phyloP scores from a whole-genome alignment of 202 grass and related monocot genomes.

The Panicum hallii region DNA sequence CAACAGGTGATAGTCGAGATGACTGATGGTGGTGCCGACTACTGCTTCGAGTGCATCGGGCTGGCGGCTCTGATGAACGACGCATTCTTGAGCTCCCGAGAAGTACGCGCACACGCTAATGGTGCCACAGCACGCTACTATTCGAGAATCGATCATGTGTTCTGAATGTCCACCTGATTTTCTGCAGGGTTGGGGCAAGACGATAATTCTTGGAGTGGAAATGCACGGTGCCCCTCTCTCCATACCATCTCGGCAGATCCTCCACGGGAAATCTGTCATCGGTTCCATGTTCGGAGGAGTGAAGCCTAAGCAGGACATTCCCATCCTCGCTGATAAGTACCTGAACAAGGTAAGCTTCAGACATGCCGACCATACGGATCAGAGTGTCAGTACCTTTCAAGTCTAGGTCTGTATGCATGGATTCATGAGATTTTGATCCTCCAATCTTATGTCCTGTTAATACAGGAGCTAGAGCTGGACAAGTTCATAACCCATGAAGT shows the following conservation, averaged over 20 bases:
- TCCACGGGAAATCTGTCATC: constrained; percentile 65
- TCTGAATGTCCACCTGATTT: background rate
- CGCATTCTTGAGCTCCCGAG: constrained; percentile 67
- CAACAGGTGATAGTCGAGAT: constrained; percentile 64
- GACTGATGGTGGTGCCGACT: constrained; percentile 73
- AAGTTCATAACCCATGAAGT: constrained; percentile 91
- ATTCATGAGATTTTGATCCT: background rate
- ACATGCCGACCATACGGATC: background rate
- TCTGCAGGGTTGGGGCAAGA: constrained; percentile 89
- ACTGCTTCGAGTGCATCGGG: constrained; percentile 88
- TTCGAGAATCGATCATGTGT: background rate
- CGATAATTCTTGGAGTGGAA: constrained; percentile 83
- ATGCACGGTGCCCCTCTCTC: constrained; percentile 67
- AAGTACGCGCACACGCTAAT: constrained; percentile 1
- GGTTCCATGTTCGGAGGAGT: constrained; percentile 77
- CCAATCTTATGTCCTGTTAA: background rate
- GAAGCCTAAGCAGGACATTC: constrained; percentile 86
- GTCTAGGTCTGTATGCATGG: background rate
- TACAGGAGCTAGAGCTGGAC: constrained; percentile 81
- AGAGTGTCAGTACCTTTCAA: background rate
- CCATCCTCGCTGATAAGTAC: constrained; percentile 69
- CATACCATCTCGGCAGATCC: constrained; percentile 52
- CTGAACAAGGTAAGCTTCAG: constrained; percentile 70
- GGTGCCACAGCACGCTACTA: background rate
- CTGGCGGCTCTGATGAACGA: constrained; percentile 75